phyloP scores from a whole-genome alignment of 2,329 filamentous ascomycete genomes.

The Huntiella savannae region DNA sequence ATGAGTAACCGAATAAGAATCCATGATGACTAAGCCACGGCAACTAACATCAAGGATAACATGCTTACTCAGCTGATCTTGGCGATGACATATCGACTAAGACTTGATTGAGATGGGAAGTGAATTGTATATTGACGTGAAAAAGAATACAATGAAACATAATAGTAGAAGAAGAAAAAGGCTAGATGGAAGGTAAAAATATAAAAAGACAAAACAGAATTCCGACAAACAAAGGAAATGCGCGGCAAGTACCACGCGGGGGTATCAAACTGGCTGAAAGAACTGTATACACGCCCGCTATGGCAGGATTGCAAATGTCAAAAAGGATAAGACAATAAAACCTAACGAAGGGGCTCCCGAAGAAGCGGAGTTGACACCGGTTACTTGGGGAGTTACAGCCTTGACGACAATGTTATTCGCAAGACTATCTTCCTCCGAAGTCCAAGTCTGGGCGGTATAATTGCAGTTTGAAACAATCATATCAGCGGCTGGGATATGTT shows the following conservation, averaged over 20 bases:
- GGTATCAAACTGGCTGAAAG: no score
- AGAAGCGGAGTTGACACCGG: constrained; percentile 11
- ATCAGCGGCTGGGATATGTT: constrained; percentile 17
- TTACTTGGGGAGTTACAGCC: constrained; percentile 16
- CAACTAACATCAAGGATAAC: neutral
- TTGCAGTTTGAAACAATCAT: constrained; percentile 20
- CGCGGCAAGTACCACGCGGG: neutral
- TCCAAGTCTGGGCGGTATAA: constrained; percentile 18
- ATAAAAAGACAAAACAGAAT: no score
- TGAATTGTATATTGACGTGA: neutral
- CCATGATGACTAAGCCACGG: no score
- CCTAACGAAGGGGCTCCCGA: neutral
- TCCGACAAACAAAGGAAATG: neutral
- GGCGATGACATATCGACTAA: neutral
- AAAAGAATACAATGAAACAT: neutral
- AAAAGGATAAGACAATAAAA: neutral
- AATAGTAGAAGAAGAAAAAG: no score
- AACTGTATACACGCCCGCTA: no score
- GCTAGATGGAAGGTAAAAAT: no score
- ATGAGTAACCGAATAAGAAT: no score
- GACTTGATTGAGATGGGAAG: neutral
- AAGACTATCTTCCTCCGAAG: constrained; percentile 16
- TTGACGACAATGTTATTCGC: constrained; percentile 19
- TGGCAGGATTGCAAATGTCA: no score
- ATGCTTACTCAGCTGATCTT: neutral